Evolutionary conservation across 2,329 filamentous ascomycete species (phyloP), one percentile per base, ranked within the genome.

Genomic region (Harringtonia aguacate): DNA sequence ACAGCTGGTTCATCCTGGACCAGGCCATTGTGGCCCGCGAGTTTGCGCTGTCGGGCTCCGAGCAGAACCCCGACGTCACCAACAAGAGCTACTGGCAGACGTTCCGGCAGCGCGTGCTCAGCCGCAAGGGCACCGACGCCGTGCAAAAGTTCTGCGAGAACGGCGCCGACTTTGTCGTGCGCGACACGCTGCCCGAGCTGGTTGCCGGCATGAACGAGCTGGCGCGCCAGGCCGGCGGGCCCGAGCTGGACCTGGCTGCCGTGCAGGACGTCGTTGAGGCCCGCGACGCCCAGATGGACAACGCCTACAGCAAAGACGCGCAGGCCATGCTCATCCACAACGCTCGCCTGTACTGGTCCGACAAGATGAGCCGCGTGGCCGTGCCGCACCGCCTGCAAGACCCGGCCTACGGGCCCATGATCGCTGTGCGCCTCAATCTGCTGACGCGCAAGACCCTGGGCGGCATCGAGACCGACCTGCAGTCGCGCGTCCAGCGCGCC

Each of bases 281-380:
- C 1, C 69, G 76, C 43, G 76, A 80, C 52, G 61, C 60, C 10
- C 76, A 80, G 57, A 64, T 79, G 44, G 62, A 65, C 44, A 79
- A 79, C 52, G 48, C 59, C 2, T 80, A 68, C 58, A 70, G 69
- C 53, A 80, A 80, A 52, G 76, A 80, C 47, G 70, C 72, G 2
- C 77, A 80, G 58, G 67, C 71, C 28, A 79, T 80, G 77, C 66
- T 79, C 37, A 72, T 79, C 48, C 61, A 68, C 49, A 79, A 77
- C 52, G 70, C 68, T 1, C 64, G 74, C 27, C 60, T 61, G 22
- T 79, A 77, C 62, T 75, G 69, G 68, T 63, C 72, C 2, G 76
- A 80, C 51, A 62, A 58, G 43, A 56, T 64, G 6, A 68, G 63
- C 44, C 69, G 76, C 8, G 62, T 79, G 6, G 71, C 73, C 4